Base-by-base conservation (phyloP, 768 basidiomycete genomes). In the Rhizopogon sp. region DNA sequence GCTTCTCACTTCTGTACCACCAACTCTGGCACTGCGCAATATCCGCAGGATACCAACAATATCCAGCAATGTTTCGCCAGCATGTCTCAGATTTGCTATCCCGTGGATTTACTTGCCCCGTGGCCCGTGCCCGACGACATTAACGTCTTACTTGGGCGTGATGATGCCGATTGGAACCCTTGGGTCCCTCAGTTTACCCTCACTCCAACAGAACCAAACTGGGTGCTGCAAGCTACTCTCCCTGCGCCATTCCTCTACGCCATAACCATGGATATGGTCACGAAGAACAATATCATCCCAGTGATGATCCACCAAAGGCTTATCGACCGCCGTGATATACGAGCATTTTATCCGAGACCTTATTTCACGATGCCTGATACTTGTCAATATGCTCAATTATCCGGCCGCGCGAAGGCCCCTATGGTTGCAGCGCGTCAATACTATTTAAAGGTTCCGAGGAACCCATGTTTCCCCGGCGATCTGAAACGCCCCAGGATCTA, bases 171-270 rank as follows among this genome's bases (percentile, higher is more conserved):
- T 45, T 10, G n/a, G n/a, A 16, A 17, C 31, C 31, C 45, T 20
- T 3, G 14, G 20, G 45, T 14, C 31, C 45, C 3, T 20, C 45
- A 11, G 13, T 11, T 6, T 33, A 20, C 5, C 29, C 52, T 3
- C 17, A 31, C 52, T 47, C 6, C 17, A 17, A 47, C 9, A 2
- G 22, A 20, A 20, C 14, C 20, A 10, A 29, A 51, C 47, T 11
- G 6, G 45, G 14, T 29, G 20, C n/a, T 53, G 28, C 20, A 14
- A 25, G 35, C 50, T 11, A 22, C 13, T 41, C 43, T 31, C 35
- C 31, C 40, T 29, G 50, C 39, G 47, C 52, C 43, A 74, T 74
- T 70, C 66, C 69, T 39, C 35, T 63, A 42, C 57, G 64, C 5
- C 62, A 60, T 33, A n/a, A 16, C 28, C 6, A 45, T 25, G 11